Evolutionary conservation across 2,329 filamentous ascomycete species (phyloP).

Genomic region (Emergomyces africanus): DNA sequence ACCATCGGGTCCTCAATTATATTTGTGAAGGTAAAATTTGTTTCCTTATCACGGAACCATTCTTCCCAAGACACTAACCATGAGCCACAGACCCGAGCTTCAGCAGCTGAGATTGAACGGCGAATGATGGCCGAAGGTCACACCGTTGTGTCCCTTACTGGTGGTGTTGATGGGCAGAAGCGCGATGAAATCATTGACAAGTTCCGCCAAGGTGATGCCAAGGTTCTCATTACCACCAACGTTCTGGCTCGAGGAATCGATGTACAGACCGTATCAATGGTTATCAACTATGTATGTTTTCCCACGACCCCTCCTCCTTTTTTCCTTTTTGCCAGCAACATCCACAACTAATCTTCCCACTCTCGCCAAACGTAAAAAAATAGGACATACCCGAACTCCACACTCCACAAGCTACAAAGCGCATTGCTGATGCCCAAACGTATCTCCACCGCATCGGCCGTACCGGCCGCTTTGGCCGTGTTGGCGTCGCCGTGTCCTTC

Average conservation of each 20-base stretch:
- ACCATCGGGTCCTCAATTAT: slow-evolving; percentile 97
- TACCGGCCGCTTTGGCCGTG: slow-evolving; percentile 90
- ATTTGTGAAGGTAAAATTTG: slow-evolving; percentile 63
- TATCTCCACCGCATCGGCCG: slow-evolving; percentile 97
- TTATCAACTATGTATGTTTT: slow-evolving; percentile 72
- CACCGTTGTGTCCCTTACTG: slow-evolving; percentile 79
- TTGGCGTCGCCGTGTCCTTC: slow-evolving; percentile 91
- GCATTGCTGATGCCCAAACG: slow-evolving; percentile 75
- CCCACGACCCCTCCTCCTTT: not conserved
- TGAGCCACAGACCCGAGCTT: slow-evolving; percentile 57
- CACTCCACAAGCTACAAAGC: slow-evolving; percentile 44
- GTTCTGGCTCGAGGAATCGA: slow-evolving; percentile 94
- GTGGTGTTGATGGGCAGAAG: slow-evolving; percentile 69
- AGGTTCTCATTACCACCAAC: slow-evolving; percentile 96
- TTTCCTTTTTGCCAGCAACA: no score
- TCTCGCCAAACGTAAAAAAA: not conserved
- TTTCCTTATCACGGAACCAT: slow-evolving; percentile 15
- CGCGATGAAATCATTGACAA: slow-evolving; percentile 75
- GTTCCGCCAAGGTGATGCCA: slow-evolving; percentile 76
- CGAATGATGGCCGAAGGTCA: slow-evolving; percentile 84
- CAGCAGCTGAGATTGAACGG: slow-evolving; percentile 69
- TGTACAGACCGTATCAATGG: slow-evolving; percentile 83
- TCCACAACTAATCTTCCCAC: slow-evolving; percentile 2
- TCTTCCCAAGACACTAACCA: not conserved
- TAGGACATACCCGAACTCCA: slow-evolving; percentile 57